Evolutionary conservation across 495 filamentous ascomycete genomes (phyloP), one percentile per base, ranked within the genome.

Genomic region (Xylaria bambusicola): DNA sequence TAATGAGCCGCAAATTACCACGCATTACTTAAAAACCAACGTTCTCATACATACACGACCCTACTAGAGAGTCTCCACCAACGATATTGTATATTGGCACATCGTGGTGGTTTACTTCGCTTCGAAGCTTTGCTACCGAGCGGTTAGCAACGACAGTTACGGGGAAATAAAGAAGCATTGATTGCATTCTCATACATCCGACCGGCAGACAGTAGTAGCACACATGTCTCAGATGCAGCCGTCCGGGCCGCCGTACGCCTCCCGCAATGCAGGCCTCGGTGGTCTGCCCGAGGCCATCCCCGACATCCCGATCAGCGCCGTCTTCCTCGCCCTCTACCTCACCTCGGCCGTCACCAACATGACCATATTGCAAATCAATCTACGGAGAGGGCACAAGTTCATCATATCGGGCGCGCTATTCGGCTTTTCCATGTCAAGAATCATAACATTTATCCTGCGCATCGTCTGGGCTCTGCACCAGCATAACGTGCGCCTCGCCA

Each of bases 371-470:
- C 80, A 81, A 51, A 52, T 72, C 27, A 94, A 95, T 69, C 67
- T 61, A 3, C 62, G 68, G 13, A 71, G 77, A 29, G 77, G 78
- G 4, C 86, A 90, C 73, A 90, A 89, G 52, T 96, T 94, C 74
- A 62, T 90, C 27, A 78, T 88, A 23, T 90, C 81, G 27, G 83
- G 68, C 23, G 76, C 88, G 38, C 69, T 88, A 27, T 91, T 92
- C 62, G 91, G 86, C 56, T 96, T 97, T 78, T 94, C 84, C 76
- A 87, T 88, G 83, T 83, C 88, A 1, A 79, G 92, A 24, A 82
- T 90, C 46, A 67, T 77, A 21, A 85, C 91, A 1, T 85, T 84
- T 49, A 66, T 75, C 7, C 71, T 94, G 63, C 86, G 92, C n/a
- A 91, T 80, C 56, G 77, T 64, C 20, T 88, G 84, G 85, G 75